Conservation (phyloP, 1,284 basidiomycete genomes). For the Flammula alnicola region DNA sequence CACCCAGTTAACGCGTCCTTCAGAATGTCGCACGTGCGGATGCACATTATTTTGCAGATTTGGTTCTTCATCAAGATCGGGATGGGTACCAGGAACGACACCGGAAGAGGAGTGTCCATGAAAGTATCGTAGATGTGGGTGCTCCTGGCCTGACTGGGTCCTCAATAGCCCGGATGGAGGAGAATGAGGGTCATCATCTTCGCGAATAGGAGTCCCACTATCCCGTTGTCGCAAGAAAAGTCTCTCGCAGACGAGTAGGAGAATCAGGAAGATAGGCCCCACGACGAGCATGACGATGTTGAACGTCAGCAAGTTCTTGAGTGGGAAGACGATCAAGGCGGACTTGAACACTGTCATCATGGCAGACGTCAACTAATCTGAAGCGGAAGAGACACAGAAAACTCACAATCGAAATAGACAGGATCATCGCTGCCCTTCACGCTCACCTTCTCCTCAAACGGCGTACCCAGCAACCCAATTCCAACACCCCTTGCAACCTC, state of each 20-base stretch:
- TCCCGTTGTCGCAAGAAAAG: constrained; percentile 16
- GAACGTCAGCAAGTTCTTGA: constrained; percentile 52
- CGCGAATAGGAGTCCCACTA: neutral
- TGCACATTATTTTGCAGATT: too few relatives aligned
- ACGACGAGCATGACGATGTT: constrained; percentile 65
- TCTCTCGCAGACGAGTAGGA: constrained; percentile 41
- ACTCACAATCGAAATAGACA: constrained; percentile 78
- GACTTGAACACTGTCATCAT: constrained; percentile 59
- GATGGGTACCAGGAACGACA: too few relatives aligned
- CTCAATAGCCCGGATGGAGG: neutral
- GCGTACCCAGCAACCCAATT: constrained; percentile 51
- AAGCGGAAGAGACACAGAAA: neutral
- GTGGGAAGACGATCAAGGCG: constrained; percentile 57
- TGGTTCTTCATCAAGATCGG: too few relatives aligned
- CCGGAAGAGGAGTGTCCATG: neutral
- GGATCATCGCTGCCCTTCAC: constrained; percentile 39
- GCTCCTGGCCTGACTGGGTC: constrained; percentile 2
- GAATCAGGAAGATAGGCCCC: constrained; percentile 59
- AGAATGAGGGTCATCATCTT: neutral
- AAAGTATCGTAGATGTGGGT: constrained; percentile 5
- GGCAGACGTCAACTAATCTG: neutral
- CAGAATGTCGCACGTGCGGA: too few relatives aligned
- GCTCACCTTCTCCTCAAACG: constrained; percentile 20
- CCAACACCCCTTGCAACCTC: constrained; percentile 63
- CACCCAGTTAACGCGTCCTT: constrained; percentile 10